phyloP scores from a whole-genome alignment of 1,284 basidiomycete species.

The Ceratobasidium sp. region DNA sequence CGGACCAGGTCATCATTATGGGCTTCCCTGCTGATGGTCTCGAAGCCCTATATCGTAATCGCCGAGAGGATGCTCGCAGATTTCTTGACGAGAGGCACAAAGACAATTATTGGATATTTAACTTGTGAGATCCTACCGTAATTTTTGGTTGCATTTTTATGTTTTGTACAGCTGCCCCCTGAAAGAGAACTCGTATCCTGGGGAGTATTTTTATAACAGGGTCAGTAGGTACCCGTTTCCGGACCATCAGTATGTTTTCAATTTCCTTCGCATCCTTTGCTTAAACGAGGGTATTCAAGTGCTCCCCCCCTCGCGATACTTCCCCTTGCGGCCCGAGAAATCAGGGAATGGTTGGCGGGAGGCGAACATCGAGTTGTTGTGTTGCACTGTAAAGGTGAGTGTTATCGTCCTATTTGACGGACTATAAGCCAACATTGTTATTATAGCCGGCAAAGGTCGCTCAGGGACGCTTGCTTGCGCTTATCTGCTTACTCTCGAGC shows the following conservation, averaged over 20 bases:
- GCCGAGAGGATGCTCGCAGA: conserved; percentile 74
- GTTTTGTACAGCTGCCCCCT: conserved; percentile 62
- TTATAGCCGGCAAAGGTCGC: conserved; percentile 76
- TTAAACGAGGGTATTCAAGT: conserved; percentile 53
- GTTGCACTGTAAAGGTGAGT: conserved; percentile 84
- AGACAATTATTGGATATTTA: conserved; percentile 84
- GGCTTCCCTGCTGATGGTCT: conserved; percentile 87
- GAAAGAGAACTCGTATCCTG: conserved; percentile 73
- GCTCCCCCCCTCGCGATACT: conserved; percentile 85
- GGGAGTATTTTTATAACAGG: conserved; percentile 66
- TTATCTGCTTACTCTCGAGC: conserved; percentile 71
- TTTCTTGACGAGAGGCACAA: conserved; percentile 80
- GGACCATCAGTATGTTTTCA: conserved; percentile 74
- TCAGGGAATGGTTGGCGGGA: conserved; percentile 76
- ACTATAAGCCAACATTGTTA: conserved; percentile 4
- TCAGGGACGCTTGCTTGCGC: conserved; percentile 83
- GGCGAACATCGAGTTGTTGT: conserved; percentile 77
- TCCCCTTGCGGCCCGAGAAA: conserved; percentile 78
- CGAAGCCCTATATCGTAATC: conserved; percentile 83
- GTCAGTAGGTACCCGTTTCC: conserved; percentile 89
- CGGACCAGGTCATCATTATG: conserved; percentile 81
- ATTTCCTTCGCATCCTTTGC: conserved; percentile 2
- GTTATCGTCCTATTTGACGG: neutral
- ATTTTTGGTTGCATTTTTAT: neutral
- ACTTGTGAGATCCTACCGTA: conserved; percentile 57